Evolutionary conservation across 1,284 basidiomycete species (phyloP), one percentile per base, ranked within the genome.

Genomic region (Melampsora americana): DNA sequence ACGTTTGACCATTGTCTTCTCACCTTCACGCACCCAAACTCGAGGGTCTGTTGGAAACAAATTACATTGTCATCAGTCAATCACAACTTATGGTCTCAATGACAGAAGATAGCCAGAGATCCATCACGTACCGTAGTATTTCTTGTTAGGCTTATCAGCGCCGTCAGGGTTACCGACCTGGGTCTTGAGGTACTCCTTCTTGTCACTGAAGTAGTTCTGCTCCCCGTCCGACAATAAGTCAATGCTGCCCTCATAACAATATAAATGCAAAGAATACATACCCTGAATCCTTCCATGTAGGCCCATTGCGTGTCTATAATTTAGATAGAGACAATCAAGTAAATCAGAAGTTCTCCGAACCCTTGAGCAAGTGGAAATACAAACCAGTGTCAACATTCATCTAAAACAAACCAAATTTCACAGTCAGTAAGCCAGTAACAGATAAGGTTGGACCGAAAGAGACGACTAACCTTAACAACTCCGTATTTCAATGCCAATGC

Each of bases 21-120:
- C 96, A 79, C 95, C 95, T 86, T 97, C 94, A 82, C 95, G 91
- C 65, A 98, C 92, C 95, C 95, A 98, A 79, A 95, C 91, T 87
- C 95, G 92, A 5, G 82, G 82, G 79, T 83, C 82, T 77, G 64
- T 14, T 28, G 2, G 26, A 42, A 46, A 44, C 5, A 23, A 6
- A 39, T 39, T 11, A 56, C 9, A 28, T 56, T 7, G 12, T 56
- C 7, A 1, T n/a, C 28, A 28, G 39, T 42, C 5, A 42, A 42
- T 42, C 39, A 42, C 39, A 42, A 12, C 39, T 42, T 12, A 5
- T 42, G 39, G 6, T 42, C 39, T 42, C 11, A 42, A 9, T 5
- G 5, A 42, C 11, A 42, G 1, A 12, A 42, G 39, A 12, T n/a
- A n/a, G 12, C 1, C 4, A 42, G 3, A 35, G 12, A 62, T 20